Evolutionary conservation across 306 rosid genomes (phyloP), one percentile per base, ranked within the genome.

Genomic region (Castanea crenata): DNA sequence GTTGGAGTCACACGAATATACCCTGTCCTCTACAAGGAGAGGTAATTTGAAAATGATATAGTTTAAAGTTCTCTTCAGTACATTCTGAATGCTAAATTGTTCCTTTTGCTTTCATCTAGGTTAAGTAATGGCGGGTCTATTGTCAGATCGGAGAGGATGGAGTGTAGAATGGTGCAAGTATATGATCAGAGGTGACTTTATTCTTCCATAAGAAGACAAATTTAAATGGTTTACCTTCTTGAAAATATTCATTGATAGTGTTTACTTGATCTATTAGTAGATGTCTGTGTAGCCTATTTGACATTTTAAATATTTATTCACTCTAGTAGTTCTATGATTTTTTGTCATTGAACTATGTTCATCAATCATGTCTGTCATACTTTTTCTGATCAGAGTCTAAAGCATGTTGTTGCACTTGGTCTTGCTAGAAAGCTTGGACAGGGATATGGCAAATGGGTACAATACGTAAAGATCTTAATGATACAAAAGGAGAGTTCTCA

Each of bases 131-230:
- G 97, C 65, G 80, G 77, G 55, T 91, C 92, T 76, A 79, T 94
- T 85, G 89, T 94, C 68, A 86, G 92, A 84, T 90, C 97, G 32
- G 99, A 94, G 87, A 88, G 89, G 91, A 80, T 91, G 91, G 97
- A 94, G 84, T 78, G 74, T 80, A 84, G 78, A 79, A 84, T 79
- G 75, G 65, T 62, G 80, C 90, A 94, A 78, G 76, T 89, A 49
- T 78, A 87, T 84, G 83, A 83, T 71, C 93, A 88, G 78, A 92
- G 99, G 99, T 94, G 86, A 83, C 71, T 14, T 51, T 74, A 20
- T 58, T 56, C 57, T 71, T 51, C 51, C 29, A 31, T 1, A 51
- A 35, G 6, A 55, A 74, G 34, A 44, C 31, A 80, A 71, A 32
- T 80, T 55, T 11, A 65, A 58, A 11, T 41, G 70, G 27, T 18